Base-by-base conservation (phyloP, 1,139 yeast species). In the Geotrichum europaeum region DNA sequence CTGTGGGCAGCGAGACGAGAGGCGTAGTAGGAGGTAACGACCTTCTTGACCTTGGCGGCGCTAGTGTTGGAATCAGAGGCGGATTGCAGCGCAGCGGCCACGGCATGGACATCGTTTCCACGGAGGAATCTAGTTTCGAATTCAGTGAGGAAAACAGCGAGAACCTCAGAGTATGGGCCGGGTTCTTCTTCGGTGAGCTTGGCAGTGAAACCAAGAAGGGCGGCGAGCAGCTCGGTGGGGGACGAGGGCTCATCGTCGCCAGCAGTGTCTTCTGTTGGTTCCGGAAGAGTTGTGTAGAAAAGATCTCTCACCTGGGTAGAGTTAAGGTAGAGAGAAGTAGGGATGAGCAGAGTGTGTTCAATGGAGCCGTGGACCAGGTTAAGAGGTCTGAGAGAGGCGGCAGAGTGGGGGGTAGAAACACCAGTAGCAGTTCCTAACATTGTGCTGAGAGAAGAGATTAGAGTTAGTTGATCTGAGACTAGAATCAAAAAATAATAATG, bases 191-290 rank as follows among this genome's bases (percentile, higher is more conserved):
- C 80, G 53, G 83, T 84, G 62, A 84, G 75, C 56, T 79, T 75
- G 36, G 96, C 85, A 60, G 88, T 82, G 74, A 82, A 92, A 24
- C 96, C 97, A 65, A 94, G 79, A 72, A 92, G 94, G 70, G 85
- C 84, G 63, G 91, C 90, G 66, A 89, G 81, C 65, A 94, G 82
- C 77, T 95, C 99, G 52, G 92, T 86, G 59, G 95, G 86, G 55
- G 95, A 86, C 53, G 92, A 77, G 52, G 97, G 97, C 76, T 90
- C 98, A 65, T 89, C 86, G 68, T 90, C 97, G 63, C 84, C 88
- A 57, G 94, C 94, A 69, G 82, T 85, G 25, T 87, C 95, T 70
- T 89, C 97, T 51, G 97, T 87, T 53, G 87, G 85, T 25, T 68
- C 63, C 25, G 97, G 97, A 67, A 91, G 81, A 49, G 86, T 79